phyloP scores from a whole-genome alignment of 2,329 filamentous ascomycete genomes.

The Sporothrix schenckii region DNA sequence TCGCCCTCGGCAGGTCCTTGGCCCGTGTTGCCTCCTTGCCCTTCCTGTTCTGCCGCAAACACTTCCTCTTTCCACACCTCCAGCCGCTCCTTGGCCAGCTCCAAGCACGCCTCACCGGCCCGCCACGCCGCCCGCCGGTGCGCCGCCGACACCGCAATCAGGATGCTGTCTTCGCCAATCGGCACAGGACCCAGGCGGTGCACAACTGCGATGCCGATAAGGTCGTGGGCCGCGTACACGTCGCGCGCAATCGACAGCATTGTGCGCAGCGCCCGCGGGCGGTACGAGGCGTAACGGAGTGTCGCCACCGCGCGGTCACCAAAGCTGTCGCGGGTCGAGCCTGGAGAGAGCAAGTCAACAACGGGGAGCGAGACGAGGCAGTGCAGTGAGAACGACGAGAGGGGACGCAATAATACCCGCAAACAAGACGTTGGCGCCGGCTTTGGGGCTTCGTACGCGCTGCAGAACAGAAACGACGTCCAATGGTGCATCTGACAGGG shows the following conservation, averaged over 20 bases:
- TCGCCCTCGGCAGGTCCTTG: constrained; percentile 45
- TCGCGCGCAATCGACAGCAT: constrained; percentile 66
- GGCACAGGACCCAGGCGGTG: constrained; percentile 85
- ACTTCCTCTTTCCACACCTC: constrained; percentile 96
- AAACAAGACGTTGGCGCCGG: constrained; percentile 76
- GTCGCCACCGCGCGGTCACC: constrained; percentile 70
- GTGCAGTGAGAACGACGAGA: background rate
- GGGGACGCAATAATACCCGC: constrained; percentile 54
- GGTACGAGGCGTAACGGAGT: constrained; percentile 75
- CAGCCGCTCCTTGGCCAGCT: constrained; percentile 81
- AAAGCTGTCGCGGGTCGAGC: constrained; percentile 78
- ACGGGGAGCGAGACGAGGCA: constrained; percentile 31
- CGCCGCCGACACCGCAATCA: constrained; percentile 81
- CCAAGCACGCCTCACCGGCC: constrained; percentile 85
- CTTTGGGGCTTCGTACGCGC: constrained; percentile 70
- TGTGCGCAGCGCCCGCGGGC: constrained; percentile 67
- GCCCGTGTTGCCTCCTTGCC: background rate
- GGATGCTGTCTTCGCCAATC: constrained; percentile 89
- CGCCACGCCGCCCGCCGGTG: constrained; percentile 85
- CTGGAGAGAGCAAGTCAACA: constrained; percentile 46
- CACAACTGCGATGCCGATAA: constrained; percentile 75
- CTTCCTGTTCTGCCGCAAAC: constrained; percentile 56
- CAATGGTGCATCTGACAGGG: constrained; percentile 66
- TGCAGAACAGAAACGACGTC: constrained; percentile 62
- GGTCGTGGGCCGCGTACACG: constrained; percentile 61